Evolutionary conservation across 192 early-diverging fungal species (phyloP), one percentile per base, ranked within the genome.

Genomic region (Diversispora eburnea): DNA sequence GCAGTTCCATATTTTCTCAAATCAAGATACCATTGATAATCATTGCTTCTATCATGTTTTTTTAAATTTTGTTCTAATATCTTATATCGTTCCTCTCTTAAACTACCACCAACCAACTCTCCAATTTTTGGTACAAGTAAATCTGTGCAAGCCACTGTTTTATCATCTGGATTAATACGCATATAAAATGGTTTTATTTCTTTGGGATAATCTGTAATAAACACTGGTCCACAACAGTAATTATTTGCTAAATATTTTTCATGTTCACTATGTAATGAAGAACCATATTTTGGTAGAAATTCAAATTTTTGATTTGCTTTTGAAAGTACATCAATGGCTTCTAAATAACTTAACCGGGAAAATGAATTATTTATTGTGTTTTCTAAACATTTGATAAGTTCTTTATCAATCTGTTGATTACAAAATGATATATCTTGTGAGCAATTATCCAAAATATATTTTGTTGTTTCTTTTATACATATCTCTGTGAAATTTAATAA

Each of bases 121-220:
- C 95, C 93, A 33, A 91, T 87, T 8, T 89, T 87, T 43, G 95
- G 95, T 4, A 94, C 84, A 25, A 96, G 74, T 75, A 96, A 72
- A 78, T 96, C 95, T 52, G 90, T 87, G 55, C 93, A 94, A 0
- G 88, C 90, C 3, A 94, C 94, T 0, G 92, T 94, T 39, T 78
- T 81, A 10, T 81, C 72, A 73, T 86, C 79, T 10, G 74, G 64
- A 39, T 82, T 77, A 2, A 75, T 81, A 48, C 88, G 78, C 95
- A 96, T 96, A 67, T 96, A 96, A 74, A 96, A 96, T 0, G 95
- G 92, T 77, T 96, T 96, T 42, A 92, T 73, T 9, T 70, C 75
- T 1, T 81, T 77, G 6, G 93, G 95, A 75, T 94, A 97, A 67
- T 94, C 90, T n/a, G 92, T 94, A 17, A 97, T 91, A 87, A 94